Conservation (phyloP, 108 stramenopile genomes). For the Nannochloropsis granulata region DNA sequence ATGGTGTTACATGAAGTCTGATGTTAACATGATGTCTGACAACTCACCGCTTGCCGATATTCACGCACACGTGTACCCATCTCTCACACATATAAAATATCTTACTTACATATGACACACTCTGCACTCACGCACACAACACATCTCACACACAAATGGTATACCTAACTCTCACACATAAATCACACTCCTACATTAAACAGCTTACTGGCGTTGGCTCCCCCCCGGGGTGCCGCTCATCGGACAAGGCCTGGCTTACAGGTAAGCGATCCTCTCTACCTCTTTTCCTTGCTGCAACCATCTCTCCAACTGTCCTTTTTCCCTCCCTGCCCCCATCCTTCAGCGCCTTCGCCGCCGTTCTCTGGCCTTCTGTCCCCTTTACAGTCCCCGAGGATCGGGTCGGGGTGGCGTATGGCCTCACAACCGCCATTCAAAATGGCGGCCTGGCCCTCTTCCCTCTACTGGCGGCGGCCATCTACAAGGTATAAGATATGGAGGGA, state of each 20-base stretch:
- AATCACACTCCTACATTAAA: background rate
- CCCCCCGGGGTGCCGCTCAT: background rate
- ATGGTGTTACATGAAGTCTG: too few relatives aligned
- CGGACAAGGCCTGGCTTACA: background rate
- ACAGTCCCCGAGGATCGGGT: constrained; percentile 35
- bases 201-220: background rate
- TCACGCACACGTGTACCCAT: too few relatives aligned
- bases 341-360: constrained; percentile 38
- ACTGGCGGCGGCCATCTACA: constrained; percentile 16
- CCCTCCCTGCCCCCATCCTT: constrained; percentile 37
- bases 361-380: constrained; percentile 54
- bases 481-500: background rate
- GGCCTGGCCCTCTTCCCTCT: constrained; percentile 49
- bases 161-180: background rate
- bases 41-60: too few relatives aligned
- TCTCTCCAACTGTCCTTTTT: background rate
- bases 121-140: too few relatives aligned
- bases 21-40: too few relatives aligned
- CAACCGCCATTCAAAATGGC: constrained; percentile 47
- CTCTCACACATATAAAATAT: background rate
- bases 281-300: constrained; percentile 32
- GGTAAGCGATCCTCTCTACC: constrained; percentile 40
- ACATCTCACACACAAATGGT: background rate
- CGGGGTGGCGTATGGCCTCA: constrained; percentile 49
- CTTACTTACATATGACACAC: too few relatives aligned